phyloP scores from a whole-genome alignment of 495 filamentous ascomycete genomes.

The Trichoderma virens region DNA sequence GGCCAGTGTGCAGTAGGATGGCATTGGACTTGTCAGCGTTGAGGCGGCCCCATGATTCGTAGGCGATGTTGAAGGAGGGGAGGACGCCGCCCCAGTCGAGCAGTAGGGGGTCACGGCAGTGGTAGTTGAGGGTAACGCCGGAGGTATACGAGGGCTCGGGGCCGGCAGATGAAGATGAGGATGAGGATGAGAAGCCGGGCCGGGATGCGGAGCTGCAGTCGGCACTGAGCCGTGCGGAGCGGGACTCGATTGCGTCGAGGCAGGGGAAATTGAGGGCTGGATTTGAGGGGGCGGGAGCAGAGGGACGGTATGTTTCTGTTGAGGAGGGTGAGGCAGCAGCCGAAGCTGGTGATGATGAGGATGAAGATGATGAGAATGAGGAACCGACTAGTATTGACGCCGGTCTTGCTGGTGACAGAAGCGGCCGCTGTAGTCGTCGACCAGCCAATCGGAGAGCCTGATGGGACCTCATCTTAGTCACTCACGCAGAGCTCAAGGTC shows the following conservation, averaged over 20 bases:
- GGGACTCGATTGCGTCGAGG: slow-evolving; percentile 81
- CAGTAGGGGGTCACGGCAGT: slow-evolving; percentile 63
- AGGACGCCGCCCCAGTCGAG: slow-evolving; percentile 92
- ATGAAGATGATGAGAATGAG: background rate
- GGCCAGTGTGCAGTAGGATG: slow-evolving; percentile 86
- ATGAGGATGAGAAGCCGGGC: background rate
- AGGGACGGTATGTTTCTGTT: background rate
- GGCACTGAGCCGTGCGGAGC: slow-evolving; percentile 68
- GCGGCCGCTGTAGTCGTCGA: background rate
- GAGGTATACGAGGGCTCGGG: slow-evolving; percentile 93
- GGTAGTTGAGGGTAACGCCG: slow-evolving; percentile 69
- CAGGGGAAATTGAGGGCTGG: slow-evolving; percentile 93
- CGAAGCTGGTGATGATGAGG: background rate
- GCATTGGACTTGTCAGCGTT: slow-evolving; percentile 81
- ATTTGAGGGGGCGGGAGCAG: slow-evolving; percentile 53
- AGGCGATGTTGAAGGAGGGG: slow-evolving; percentile 79
- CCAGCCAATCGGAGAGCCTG: background rate
- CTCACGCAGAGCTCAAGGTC: too few relatives aligned
- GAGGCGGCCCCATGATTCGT: slow-evolving; percentile 85
- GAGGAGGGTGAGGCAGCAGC: background rate
- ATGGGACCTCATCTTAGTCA: background rate
- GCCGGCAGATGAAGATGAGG: slow-evolving; percentile 35
- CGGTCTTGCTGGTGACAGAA: background rate
- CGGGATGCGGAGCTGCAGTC: slow-evolving; percentile 37
- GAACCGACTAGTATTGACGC: background rate